These are phyloP conservation scores for Tetrahymena thermophila DNA, from an alignment of 73 alveolate species.

Conservation along the genomic window DNA sequence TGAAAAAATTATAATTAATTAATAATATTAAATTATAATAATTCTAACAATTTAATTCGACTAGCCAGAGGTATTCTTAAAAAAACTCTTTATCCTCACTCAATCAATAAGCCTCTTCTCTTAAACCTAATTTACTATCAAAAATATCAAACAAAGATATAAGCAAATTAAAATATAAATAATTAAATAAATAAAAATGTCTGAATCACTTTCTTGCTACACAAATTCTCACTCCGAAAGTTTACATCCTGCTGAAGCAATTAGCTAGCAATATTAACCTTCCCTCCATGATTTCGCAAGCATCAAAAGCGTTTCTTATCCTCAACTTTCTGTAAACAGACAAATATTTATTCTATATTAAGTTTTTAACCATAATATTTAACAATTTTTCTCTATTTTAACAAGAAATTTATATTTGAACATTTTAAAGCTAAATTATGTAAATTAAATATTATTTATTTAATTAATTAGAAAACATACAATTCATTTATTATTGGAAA, in stretches of 20 bases:
- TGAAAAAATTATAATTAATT: no score
- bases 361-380: no score
- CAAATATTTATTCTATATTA: no score
- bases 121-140: no score
- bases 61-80: neutral
- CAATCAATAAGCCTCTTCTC: no score
- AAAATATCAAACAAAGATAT: no score
- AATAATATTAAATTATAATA: no score
- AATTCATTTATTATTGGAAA: neutral
- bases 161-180: neutral
- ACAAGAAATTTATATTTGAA: no score
- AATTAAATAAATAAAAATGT: neutral
- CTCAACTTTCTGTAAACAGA: neutral
- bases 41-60: neutral
- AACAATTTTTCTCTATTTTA: no score
- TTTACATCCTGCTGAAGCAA: neutral
- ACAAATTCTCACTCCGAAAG: neutral
- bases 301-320: neutral
- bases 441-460: no score
- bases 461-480: neutral
- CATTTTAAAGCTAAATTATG: no score
- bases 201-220: neutral
- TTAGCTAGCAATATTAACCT: neutral
- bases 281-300: neutral
- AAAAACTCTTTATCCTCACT: no score